phyloP scores from a whole-genome alignment of 2,329 filamentous ascomycete genomes.

The Arthrobotrys sinensis region DNA sequence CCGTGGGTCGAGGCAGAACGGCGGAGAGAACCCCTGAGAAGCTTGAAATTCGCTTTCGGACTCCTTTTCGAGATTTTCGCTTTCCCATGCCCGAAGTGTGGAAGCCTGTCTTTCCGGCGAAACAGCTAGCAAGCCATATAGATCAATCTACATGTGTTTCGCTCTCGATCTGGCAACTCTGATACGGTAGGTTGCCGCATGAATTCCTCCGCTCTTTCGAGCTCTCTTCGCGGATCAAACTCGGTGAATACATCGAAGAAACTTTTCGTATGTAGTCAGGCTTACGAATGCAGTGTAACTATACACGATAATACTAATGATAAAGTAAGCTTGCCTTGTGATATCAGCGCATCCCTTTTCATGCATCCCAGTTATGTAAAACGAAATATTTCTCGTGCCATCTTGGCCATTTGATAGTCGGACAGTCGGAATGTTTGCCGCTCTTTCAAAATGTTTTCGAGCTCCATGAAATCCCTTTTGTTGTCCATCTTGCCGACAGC shows the following conservation, averaged over 20 bases:
- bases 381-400: conserved; percentile 3
- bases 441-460: conserved; percentile 21
- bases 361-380: not conserved
- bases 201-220: conserved; percentile 1
- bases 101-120: conserved; percentile 30
- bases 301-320: conserved; percentile 5
- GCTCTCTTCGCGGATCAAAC: conserved; percentile 5
- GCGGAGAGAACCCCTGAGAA: conserved; percentile 35
- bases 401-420: conserved; percentile 16
- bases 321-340: not conserved
- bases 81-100: conserved; percentile 10
- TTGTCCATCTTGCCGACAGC: conserved; percentile 35
- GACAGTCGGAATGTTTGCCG: conserved; percentile 49
- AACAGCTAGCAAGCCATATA: conserved; percentile 5
- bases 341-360: conserved; percentile 24
- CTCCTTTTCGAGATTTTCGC: conserved; percentile 43
- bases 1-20: conserved; percentile 40
- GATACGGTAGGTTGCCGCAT: conserved; percentile 33
- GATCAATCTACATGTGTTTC: conserved; percentile 9
- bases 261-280: conserved; percentile 11
- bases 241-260: conserved; percentile 23
- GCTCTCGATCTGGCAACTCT: conserved; percentile 37
- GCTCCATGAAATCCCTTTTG: conserved; percentile 10
- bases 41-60: conserved; percentile 29
- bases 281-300: conserved; percentile 36